phyloP scores from a whole-genome alignment of 116 monocot species.

The Phalaenopsis hybrid region DNA sequence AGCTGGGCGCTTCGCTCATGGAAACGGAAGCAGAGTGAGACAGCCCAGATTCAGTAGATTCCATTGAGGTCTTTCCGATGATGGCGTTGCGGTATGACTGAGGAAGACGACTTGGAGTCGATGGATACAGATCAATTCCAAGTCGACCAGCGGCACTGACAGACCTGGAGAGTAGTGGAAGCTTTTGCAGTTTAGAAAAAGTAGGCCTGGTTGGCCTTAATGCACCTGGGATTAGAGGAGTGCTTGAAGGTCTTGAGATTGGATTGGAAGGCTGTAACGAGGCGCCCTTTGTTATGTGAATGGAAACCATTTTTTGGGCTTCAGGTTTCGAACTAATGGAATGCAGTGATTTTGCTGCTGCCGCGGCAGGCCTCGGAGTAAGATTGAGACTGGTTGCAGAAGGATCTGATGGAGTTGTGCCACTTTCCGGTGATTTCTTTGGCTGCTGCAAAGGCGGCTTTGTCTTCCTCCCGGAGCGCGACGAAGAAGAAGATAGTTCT shows the following conservation, averaged over 20 bases:
- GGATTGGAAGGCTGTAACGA: constrained; percentile 14
- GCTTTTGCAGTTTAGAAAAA: constrained; percentile 31
- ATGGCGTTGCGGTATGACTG: constrained; percentile 92
- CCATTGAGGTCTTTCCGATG: constrained; percentile 51
- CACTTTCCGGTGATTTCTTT: constrained; percentile 15
- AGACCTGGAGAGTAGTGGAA: constrained; percentile 47
- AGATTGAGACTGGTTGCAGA: constrained; percentile 13
- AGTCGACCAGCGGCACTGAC: constrained; percentile 58
- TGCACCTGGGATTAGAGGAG: constrained; percentile 51
- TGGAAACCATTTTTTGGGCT: constrained; percentile 17
- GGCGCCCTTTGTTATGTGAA: constrained; percentile 12
- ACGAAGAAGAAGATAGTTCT: constrained; percentile 29
- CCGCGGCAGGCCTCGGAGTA: constrained; percentile 8
- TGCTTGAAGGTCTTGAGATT: constrained; percentile 62
- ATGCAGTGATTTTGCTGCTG: constrained; percentile 14
- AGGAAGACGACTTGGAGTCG: constrained; percentile 26
- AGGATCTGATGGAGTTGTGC: constrained; percentile 4
- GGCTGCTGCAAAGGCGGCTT: constrained; percentile 21
- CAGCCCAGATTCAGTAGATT: constrained; percentile 13
- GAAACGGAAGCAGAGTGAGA: constrained; percentile 15
- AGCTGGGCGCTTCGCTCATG: neutral
- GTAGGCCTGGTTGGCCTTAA: constrained; percentile 37
- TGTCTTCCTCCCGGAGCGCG: constrained; percentile 21
- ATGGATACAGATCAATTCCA: constrained; percentile 46
- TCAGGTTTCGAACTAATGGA: constrained; percentile 23